Percentiles rank a stretch among this genome's conserved stretches.
Conservation (phyloP, 2,329 filamentous ascomycete species). For the Tolypocladium capitatum region DNA sequence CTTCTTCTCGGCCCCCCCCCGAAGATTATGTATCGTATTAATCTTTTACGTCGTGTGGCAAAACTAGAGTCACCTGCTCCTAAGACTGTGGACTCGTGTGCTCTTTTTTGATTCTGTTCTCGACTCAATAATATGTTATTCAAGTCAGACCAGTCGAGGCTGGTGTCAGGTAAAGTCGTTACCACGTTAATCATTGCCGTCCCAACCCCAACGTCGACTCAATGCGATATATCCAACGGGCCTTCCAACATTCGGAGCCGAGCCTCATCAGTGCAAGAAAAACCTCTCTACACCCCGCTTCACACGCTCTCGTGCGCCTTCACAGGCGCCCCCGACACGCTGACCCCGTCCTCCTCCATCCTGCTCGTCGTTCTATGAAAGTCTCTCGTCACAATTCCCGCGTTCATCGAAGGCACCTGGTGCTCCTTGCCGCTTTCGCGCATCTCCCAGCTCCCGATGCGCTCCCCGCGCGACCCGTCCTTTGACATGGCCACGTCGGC, state of each 20-base stretch:
- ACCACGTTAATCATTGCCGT: not conserved
- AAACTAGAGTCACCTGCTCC: too few relatives aligned
- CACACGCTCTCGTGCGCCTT: conserved; percentile 26
- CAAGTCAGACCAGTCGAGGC: not conserved
- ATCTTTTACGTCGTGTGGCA: not conserved
- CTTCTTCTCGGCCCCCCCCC: not conserved
- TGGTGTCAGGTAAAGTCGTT: not conserved
- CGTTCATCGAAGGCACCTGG: conserved; percentile 5
- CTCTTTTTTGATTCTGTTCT: not conserved
- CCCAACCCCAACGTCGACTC: not conserved
- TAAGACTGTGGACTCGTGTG: not conserved
- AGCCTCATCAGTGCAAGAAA: not conserved
- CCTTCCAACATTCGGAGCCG: not conserved
- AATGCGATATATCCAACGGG: not conserved
- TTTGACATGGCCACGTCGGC: conserved; percentile 26
- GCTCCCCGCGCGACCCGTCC: conserved; percentile 27
- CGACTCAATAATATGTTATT: not conserved
- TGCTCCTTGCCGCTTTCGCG: conserved; percentile 9
- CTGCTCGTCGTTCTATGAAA: conserved; percentile 6
- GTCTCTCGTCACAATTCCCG: conserved; percentile 12
- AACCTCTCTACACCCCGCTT: not conserved
- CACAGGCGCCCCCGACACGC: conserved; percentile 23
- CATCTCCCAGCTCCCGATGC: conserved; percentile 38
- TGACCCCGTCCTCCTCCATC: conserved; percentile 20
- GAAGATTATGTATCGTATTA: not conserved